Evolutionary conservation across 495 filamentous ascomycete genomes (phyloP).

Genomic region (Hypoxylon intermedium): DNA sequence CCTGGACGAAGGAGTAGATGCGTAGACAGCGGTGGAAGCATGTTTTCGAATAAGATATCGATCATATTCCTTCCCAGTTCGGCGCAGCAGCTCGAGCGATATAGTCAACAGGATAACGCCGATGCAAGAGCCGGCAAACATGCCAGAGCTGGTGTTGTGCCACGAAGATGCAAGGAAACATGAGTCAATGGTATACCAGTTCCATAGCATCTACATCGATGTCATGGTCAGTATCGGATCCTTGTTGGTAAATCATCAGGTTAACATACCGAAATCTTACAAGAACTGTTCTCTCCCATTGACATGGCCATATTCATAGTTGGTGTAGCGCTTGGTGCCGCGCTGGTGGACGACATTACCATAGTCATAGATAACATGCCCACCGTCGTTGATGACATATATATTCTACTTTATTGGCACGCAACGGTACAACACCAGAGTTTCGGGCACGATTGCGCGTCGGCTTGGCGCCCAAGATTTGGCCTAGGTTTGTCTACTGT

Average conservation of each 20-base stretch:
- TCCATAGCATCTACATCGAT: constrained; percentile 77
- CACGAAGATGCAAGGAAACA: constrained; percentile 68
- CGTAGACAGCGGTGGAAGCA: constrained; percentile 1
- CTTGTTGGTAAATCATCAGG: neutral
- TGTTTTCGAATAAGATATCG: constrained; percentile 60
- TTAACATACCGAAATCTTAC: constrained; percentile 20
- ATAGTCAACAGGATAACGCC: constrained; percentile 66
- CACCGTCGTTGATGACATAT: constrained; percentile 22
- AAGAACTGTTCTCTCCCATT: constrained; percentile 1
- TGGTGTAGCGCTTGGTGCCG: neutral
- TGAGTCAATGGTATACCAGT: constrained; percentile 69
- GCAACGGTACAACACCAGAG: constrained; percentile 5
- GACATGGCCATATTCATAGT: constrained; percentile 9
- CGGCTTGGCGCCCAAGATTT: neutral
- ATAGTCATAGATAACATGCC: constrained; percentile 7
- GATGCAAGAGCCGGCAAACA: constrained; percentile 71
- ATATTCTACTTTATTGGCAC: neutral
- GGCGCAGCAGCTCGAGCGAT: constrained; percentile 63
- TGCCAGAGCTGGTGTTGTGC: constrained; percentile 63
- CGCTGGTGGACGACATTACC: neutral
- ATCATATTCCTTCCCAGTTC: constrained; percentile 68
- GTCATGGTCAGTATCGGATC: neutral
- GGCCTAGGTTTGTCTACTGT: neutral
- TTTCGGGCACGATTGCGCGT: constrained; percentile 4
- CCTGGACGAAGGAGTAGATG: neutral